These are phyloP conservation scores for Camillea tinctor DNA, from an alignment of 2,329 filamentous ascomycete species.

Conservation along the genomic window DNA sequence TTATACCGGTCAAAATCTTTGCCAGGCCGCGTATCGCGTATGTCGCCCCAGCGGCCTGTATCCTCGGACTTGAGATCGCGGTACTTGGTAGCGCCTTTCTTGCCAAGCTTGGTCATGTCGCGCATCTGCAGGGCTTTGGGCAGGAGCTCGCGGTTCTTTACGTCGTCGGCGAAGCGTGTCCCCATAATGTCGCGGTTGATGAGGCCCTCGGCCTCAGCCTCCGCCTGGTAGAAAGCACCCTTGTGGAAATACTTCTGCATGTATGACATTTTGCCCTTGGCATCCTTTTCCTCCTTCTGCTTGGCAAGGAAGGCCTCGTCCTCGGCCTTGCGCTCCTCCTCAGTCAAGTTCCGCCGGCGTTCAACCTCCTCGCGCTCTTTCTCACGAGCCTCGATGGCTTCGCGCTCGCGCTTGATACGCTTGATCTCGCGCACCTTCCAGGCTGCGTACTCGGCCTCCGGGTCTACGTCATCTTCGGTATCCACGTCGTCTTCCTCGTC, in stretches of 20 bases:
- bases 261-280: constrained; percentile 77
- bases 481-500: constrained; percentile 74
- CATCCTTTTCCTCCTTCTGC: constrained; percentile 77
- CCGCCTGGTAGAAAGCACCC: constrained; percentile 90
- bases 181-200: constrained; percentile 85
- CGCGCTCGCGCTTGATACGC: constrained; percentile 82
- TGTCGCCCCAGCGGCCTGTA: constrained; percentile 80
- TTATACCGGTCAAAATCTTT: constrained; percentile 42
- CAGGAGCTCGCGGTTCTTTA: constrained; percentile 75
- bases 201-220: constrained; percentile 71
- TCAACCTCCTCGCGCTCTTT: constrained; percentile 86
- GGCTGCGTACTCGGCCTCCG: constrained; percentile 82
- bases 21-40: constrained; percentile 48
- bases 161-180: constrained; percentile 76
- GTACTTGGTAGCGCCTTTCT: constrained; percentile 89
- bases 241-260: constrained; percentile 98
- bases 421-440: constrained; percentile 93
- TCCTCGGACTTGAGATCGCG: constrained; percentile 86
- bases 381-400: constrained; percentile 80
- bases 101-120: constrained; percentile 90
- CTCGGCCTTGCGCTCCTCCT: constrained; percentile 81
- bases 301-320: constrained; percentile 74
- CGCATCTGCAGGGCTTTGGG: constrained; percentile 90
- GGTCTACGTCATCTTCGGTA: constrained; percentile 83
- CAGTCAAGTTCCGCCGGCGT: constrained; percentile 79